Conservation (phyloP, 495 filamentous ascomycete species). For the Pyrenula massariospora region DNA sequence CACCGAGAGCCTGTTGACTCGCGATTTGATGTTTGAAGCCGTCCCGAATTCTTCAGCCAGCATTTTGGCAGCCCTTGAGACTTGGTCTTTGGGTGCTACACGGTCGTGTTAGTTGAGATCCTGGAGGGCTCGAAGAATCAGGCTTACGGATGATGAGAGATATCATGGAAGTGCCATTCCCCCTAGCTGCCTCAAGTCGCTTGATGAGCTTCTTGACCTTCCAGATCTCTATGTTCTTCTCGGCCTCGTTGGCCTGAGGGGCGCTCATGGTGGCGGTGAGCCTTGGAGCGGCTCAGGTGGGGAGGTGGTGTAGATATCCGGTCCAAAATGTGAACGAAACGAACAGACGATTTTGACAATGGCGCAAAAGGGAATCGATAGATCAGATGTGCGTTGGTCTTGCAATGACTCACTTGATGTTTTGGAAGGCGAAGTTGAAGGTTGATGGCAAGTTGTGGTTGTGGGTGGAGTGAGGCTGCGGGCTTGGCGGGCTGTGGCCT, state of each 20-base stretch:
- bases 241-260: conserved; percentile 78
- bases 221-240: conserved; percentile 89
- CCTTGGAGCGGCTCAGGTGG: background rate
- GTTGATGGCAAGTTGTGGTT: too few relatives aligned
- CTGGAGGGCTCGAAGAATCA: background rate
- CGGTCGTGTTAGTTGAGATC: background rate
- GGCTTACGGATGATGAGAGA: conserved; percentile 90
- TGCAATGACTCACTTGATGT: too few relatives aligned
- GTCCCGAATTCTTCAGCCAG: conserved; percentile 99
- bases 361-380: too few relatives aligned
- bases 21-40: conserved; percentile 98
- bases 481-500: too few relatives aligned
- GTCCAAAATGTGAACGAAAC: too few relatives aligned
- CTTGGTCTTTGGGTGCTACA: conserved; percentile 90
- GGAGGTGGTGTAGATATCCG: too few relatives aligned
- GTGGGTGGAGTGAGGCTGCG: too few relatives aligned
- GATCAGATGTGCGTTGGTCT: too few relatives aligned
- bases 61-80: conserved; percentile 96
- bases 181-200: conserved; percentile 80
- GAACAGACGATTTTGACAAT: too few relatives aligned
- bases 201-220: conserved; percentile 98
- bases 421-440: too few relatives aligned
- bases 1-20: conserved; percentile 95
- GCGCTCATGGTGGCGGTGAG: conserved; percentile 66
- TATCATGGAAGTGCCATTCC: conserved; percentile 98